phyloP scores from a whole-genome alignment of 805 yeast species.

The Ogataea pini region DNA sequence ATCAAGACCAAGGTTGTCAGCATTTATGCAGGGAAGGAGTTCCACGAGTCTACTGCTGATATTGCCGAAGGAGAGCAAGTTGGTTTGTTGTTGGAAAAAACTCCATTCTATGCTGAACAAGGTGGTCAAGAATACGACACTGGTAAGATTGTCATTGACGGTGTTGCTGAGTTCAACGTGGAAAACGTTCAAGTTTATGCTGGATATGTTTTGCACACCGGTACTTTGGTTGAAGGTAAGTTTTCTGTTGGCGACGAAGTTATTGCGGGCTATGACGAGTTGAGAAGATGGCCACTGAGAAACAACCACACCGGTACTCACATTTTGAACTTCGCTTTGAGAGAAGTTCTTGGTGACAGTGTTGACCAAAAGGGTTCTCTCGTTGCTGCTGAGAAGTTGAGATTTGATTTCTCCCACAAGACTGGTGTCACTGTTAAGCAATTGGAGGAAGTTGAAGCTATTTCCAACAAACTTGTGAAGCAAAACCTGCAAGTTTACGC shows the following conservation, averaged over 20 bases:
- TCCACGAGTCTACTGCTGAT: slow-evolving; percentile 48
- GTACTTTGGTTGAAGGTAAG: slow-evolving; percentile 74
- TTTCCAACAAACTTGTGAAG: slow-evolving; percentile 71
- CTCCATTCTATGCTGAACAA: slow-evolving; percentile 97
- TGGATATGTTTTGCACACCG: slow-evolving; percentile 96
- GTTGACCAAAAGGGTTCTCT: slow-evolving; percentile 96
- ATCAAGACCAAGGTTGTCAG: slow-evolving; percentile 69
- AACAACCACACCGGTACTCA: slow-evolving; percentile 99
- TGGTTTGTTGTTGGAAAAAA: slow-evolving; percentile 84
- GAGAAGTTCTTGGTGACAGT: slow-evolving; percentile 81
- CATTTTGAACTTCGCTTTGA: slow-evolving; percentile 83
- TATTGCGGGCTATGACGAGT: slow-evolving; percentile 86
- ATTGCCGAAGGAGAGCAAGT: slow-evolving; percentile 47
- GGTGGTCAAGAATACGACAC: slow-evolving; percentile 99
- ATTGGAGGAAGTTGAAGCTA: slow-evolving; percentile 70
- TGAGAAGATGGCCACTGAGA: slow-evolving; percentile 94
- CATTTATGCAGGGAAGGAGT: slow-evolving; percentile 64
- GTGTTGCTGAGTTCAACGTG: slow-evolving; percentile 82
- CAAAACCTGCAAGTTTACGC: slow-evolving; percentile 73
- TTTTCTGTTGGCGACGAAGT: slow-evolving; percentile 67
- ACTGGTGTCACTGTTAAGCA: slow-evolving; percentile 75
- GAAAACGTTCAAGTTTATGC: slow-evolving; percentile 90
- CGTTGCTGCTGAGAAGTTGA: slow-evolving; percentile 90
- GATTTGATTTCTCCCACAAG: slow-evolving; percentile 96
- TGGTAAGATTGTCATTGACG: slow-evolving; percentile 90